Conservation (phyloP, 2,329 filamentous ascomycete genomes). For the Exserohilum rostratum region DNA sequence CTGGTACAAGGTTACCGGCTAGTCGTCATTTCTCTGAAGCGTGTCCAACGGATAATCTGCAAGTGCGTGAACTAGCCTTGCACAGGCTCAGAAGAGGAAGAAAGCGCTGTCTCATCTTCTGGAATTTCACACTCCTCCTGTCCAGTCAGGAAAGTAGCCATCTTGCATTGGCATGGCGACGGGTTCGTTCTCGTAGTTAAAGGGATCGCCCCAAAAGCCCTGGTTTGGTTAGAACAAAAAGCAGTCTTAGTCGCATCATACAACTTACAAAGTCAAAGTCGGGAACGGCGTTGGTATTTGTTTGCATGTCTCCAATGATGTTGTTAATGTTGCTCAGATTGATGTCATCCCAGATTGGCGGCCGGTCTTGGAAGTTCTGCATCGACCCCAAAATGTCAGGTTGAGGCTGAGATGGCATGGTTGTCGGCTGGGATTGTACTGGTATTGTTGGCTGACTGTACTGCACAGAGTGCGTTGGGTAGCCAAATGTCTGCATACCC, state of each 20-base stretch:
- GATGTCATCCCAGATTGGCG: constrained; percentile 41
- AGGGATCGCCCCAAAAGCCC: constrained; percentile 49
- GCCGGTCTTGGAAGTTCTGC: constrained; percentile 20
- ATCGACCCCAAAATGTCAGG: constrained; percentile 16
- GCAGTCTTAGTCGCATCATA: neutral
- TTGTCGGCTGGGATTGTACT: constrained; percentile 7
- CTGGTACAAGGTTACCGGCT: too few relatives aligned
- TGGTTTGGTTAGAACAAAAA: constrained; percentile 18
- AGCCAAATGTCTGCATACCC: constrained; percentile 22
- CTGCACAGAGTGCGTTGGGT: constrained; percentile 10
- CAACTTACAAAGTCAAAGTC: constrained; percentile 47
- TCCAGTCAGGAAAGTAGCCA: constrained; percentile 30
- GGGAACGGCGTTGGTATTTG: constrained; percentile 34
- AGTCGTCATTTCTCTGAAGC: too few relatives aligned
- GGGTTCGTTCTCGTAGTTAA: constrained; percentile 42
- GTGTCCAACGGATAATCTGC: too few relatives aligned
- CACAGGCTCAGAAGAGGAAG: neutral
- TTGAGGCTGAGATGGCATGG: constrained; percentile 11
- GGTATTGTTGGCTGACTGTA: constrained; percentile 10
- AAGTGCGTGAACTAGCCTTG: neutral
- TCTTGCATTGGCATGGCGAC: constrained; percentile 25
- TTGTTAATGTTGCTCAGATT: constrained; percentile 44
- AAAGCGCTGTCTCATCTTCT: neutral
- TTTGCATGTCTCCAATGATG: constrained; percentile 36
- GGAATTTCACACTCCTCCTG: constrained; percentile 11